Conservation (phyloP, 1,139 yeast species). For the Insectozyma bohioensis region DNA sequence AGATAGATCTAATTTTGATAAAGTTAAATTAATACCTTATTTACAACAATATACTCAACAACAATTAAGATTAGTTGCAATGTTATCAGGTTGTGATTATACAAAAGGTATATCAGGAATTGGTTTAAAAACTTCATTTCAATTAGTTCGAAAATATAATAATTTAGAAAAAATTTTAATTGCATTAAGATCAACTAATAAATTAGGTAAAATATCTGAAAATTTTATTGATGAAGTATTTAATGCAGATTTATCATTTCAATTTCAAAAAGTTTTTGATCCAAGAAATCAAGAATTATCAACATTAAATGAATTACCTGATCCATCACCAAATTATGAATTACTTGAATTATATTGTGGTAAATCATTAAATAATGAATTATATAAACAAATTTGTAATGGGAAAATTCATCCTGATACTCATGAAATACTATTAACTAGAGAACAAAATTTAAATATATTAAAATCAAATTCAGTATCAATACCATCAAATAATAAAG, state of each 20-base stretch:
- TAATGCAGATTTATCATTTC: conserved; percentile 78
- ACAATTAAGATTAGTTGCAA: conserved; percentile 76
- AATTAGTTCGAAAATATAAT: conserved; percentile 51
- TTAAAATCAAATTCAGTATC: conserved; percentile 28
- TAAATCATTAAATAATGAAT: conserved; percentile 38
- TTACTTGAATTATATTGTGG: conserved; percentile 67
- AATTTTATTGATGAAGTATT: conserved; percentile 60
- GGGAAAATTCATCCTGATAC: conserved; percentile 72
- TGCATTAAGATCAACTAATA: conserved; percentile 64
- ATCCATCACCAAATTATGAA: conserved; percentile 28
- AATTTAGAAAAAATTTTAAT: conserved; percentile 56
- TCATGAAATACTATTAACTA: conserved; percentile 44
- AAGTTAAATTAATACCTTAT: conserved; percentile 46
- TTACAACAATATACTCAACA: conserved; percentile 48
- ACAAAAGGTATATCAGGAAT: conserved; percentile 81
- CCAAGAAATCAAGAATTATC: conserved; percentile 50
- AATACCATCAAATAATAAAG: conserved; percentile 1
- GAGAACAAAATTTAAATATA: conserved; percentile 38
- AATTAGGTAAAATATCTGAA: conserved; percentile 46
- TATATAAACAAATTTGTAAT: conserved; percentile 57
- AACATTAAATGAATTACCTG: conserved; percentile 60
- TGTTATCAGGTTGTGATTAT: conserved; percentile 94
- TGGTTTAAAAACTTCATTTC: conserved; percentile 79
- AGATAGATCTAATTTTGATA: conserved; percentile 49
- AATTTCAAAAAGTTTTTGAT: conserved; percentile 81